These are phyloP conservation scores for Ceratopteris richardii DNA, from an alignment of 75 land plant species.

Conservation along the genomic window DNA sequence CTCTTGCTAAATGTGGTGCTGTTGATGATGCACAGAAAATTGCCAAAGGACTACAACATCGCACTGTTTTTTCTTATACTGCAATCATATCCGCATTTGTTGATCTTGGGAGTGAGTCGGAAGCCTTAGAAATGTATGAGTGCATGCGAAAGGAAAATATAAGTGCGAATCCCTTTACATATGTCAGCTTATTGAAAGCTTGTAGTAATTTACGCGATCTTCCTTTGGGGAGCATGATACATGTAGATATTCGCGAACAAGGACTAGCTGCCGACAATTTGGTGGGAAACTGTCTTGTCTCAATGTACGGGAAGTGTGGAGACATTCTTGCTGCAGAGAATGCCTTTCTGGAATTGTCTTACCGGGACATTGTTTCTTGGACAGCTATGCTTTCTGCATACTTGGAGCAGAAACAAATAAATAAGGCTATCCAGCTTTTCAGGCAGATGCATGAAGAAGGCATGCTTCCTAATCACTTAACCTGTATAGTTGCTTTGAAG, in stretches of 20 bases:
- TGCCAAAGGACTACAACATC: background rate
- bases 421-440: constrained; percentile 8
- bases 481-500: too few relatives aligned
- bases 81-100: constrained; percentile 10
- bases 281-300: constrained; percentile 13
- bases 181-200: constrained; percentile 5
- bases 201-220: constrained; percentile 10
- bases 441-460: too few relatives aligned
- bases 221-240: background rate
- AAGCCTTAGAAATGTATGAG: constrained; percentile 4
- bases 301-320: constrained; percentile 25
- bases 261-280: background rate
- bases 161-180: background rate
- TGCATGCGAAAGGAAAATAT: background rate
- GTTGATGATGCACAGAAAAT: background rate
- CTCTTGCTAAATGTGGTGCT: background rate
- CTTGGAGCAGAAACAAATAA: constrained; percentile 7
- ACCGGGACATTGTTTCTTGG: constrained; percentile 14
- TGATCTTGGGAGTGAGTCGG: background rate
- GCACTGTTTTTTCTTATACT: background rate
- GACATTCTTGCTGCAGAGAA: constrained; percentile 3
- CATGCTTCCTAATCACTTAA: too few relatives aligned
- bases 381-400: constrained; percentile 21
- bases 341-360: constrained; percentile 5
- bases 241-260: background rate